These are phyloP conservation scores for Cinnamomum chago DNA, from an alignment of 164 flowering plant genomes.

Conservation along the genomic window DNA sequence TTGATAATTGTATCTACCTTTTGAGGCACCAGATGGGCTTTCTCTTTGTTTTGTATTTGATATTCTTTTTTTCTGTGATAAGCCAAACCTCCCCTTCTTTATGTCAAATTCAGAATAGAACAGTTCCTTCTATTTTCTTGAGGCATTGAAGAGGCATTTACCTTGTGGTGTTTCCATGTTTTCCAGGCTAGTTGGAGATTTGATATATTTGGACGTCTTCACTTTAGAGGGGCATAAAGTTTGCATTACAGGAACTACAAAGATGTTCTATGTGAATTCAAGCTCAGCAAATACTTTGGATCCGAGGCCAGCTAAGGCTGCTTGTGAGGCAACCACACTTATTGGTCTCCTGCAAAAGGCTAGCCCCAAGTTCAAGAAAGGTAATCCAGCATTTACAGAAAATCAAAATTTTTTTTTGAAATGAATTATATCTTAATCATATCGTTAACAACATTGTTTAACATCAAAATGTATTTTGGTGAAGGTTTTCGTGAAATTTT, in stretches of 20 bases:
- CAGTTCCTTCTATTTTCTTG: background rate
- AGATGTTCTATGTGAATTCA: conserved; percentile 74
- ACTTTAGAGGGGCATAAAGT: conserved; percentile 77
- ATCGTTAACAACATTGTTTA: background rate
- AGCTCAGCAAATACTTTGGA: conserved; percentile 70
- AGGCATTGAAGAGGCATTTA: background rate
- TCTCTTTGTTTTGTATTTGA: background rate
- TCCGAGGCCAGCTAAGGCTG: conserved; percentile 60
- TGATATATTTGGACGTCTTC: conserved; percentile 83
- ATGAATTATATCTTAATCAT: background rate
- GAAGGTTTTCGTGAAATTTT: conserved; percentile 87
- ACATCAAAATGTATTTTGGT: conserved; percentile 10
- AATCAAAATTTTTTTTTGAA: background rate
- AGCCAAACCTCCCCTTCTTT: background rate
- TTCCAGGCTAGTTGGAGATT: conserved; percentile 92
- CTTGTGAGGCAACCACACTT: conserved; percentile 76
- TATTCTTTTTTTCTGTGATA: background rate
- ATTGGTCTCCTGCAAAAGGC: conserved; percentile 84
- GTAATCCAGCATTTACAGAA: conserved; percentile 26
- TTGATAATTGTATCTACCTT: background rate
- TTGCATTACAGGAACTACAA: conserved; percentile 89
- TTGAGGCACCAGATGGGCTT: background rate
- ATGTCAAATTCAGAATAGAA: background rate
- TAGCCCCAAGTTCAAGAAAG: conserved; percentile 90
- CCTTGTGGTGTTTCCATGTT: background rate